These are phyloP conservation scores for Amoebophrya sp. DNA, from an alignment of 169 alveolate species.

Conservation along the genomic window DNA sequence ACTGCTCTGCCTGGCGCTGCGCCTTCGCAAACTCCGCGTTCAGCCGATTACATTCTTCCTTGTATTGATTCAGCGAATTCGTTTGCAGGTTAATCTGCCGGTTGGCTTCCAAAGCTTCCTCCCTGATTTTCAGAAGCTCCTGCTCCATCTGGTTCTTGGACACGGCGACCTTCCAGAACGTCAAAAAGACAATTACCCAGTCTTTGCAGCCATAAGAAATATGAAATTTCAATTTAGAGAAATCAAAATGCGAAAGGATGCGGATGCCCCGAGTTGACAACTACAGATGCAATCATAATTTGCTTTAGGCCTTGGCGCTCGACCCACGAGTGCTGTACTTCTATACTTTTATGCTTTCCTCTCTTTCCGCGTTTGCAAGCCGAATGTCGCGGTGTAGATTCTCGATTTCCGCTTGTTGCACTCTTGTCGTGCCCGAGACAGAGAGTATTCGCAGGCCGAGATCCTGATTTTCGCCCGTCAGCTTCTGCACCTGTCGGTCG, in stretches of 20 bases:
- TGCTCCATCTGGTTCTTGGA: constrained; percentile 4
- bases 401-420: not conserved
- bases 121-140: not conserved
- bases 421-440: not conserved
- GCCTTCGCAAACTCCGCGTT: constrained; percentile 4
- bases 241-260: too few species aligned
- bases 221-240: too few species aligned
- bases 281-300: too few species aligned
- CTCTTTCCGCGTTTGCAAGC: constrained; percentile 2
- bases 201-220: too few species aligned
- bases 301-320: too few species aligned
- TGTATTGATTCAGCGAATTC: not conserved
- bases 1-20: constrained; percentile 1
- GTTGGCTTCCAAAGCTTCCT: not conserved
- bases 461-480: not conserved
- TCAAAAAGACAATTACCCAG: too few species aligned
- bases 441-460: not conserved
- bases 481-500: not conserved
- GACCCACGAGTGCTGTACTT: too few species aligned
- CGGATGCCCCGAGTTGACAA: too few species aligned
- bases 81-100: not conserved
- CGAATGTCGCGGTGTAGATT: not conserved
- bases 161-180: not conserved
- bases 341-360: not conserved
- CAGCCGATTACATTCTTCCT: not conserved